phyloP scores from a whole-genome alignment of 169 alveolate genomes.

The Cryptosporidium bovis region DNA sequence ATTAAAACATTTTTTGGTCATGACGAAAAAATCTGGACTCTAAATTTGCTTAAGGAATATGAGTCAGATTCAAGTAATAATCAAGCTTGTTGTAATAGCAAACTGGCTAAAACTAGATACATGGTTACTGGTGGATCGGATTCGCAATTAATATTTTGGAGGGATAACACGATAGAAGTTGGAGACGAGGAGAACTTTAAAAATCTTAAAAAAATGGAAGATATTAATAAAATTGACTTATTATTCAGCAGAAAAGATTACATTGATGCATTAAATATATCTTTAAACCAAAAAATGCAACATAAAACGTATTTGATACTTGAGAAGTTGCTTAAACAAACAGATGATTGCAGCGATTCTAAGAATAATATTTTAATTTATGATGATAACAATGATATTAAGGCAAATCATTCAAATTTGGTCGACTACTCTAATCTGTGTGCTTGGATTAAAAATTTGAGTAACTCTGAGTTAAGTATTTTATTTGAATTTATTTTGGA shows the following conservation, averaged over 20 bases:
- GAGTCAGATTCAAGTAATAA: not conserved
- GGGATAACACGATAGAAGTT: constrained; percentile 49
- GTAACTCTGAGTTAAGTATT: constrained; percentile 6
- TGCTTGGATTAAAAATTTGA: constrained; percentile 31
- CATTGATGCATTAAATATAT: constrained; percentile 41
- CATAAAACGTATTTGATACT: constrained; percentile 52
- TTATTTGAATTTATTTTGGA: constrained; percentile 39
- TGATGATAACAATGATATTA: not conserved
- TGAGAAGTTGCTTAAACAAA: constrained; percentile 43
- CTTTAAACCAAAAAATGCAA: constrained; percentile 34
- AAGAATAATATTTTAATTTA: not conserved
- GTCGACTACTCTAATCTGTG: not conserved
- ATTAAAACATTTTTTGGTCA: constrained; percentile 85
- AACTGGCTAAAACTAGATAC: constrained; percentile 19
- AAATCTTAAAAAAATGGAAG: constrained; percentile 20
- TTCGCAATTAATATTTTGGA: constrained; percentile 66
- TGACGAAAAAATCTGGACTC: constrained; percentile 83
- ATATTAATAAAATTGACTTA: constrained; percentile 35
- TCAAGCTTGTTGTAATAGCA: not conserved
- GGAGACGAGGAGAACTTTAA: constrained; percentile 31
- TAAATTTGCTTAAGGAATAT: constrained; percentile 20
- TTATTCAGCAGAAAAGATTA: constrained; percentile 40
- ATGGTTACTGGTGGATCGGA: constrained; percentile 74
- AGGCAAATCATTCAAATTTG: not conserved
- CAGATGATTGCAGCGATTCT: not conserved